Base-by-base conservation (phyloP, 1,139 yeast species). In the Taphrina deformans region DNA sequence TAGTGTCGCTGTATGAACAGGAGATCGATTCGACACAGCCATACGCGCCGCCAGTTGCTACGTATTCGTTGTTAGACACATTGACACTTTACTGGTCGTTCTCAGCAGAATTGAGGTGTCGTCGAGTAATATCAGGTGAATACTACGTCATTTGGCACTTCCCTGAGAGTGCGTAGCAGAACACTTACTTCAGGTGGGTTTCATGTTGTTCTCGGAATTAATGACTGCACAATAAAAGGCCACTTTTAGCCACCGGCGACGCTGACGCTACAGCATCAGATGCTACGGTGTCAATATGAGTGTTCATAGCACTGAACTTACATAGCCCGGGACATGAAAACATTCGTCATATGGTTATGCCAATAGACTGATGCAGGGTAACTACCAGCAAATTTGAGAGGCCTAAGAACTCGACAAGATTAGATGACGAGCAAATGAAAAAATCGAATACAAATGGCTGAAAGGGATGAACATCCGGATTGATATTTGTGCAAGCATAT, bases 181-280 rank as follows among this genome's bases (percentile, higher is more conserved):
- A n/a, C n/a, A n/a, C n/a, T n/a, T n/a, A n/a, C 45, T n/a, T n/a
- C 45, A 40, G 45, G 45, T n/a, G 45, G 45, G 21, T 7, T 40
- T n/a, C 7, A n/a, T 40, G 45, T 40, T 40, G 45, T 40, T 40
- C 6, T 40, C 14, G 45, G 14, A 40, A 18, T 40, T 18, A 5
- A 40, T 6, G 21, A 40, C 6, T n/a, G 45, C 6, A n/a, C 45
- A 40, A n/a, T 40, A 40, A 5, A 6, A 5, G 45, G 45, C 45
- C 21, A n/a, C 14, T 40, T 40, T 18, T 7, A n/a, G 21, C 5
- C n/a, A n/a, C 5, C n/a, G 14, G 45, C 7, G 7, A n/a, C 21
- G 45, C 45, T 40, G 45, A n/a, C 14, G 45, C 45, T 18, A 40
- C 21, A 14, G 12, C 45, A 6, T 40, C 14, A n/a, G 45, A 5